Conservation (phyloP, 2,329 filamentous ascomycete species). For the Dothistroma septosporum region DNA sequence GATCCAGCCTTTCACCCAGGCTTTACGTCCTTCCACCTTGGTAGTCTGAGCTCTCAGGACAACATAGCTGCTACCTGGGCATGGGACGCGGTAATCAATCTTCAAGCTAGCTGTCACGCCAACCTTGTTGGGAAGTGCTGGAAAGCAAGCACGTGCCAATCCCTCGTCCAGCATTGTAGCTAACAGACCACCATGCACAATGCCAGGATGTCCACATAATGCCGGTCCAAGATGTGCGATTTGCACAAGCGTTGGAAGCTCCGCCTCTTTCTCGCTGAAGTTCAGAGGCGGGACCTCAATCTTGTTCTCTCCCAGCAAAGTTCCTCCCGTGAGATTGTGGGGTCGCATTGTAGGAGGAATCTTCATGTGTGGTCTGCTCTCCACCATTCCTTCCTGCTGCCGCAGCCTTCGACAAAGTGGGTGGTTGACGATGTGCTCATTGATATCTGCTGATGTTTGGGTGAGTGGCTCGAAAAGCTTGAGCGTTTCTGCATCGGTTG, state of each 20-base stretch:
- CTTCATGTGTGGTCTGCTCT: slow-evolving; percentile 82
- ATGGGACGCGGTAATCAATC: slow-evolving; percentile 76
- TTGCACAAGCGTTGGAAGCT: slow-evolving; percentile 56
- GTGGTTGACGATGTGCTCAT: slow-evolving; percentile 70
- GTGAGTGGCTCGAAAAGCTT: slow-evolving; percentile 58
- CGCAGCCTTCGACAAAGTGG: slow-evolving; percentile 69
- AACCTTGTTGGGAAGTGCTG: slow-evolving; percentile 78
- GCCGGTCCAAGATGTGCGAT: slow-evolving; percentile 74
- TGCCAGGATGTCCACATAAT: slow-evolving; percentile 83
- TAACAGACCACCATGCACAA: slow-evolving; percentile 84
- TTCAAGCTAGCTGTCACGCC: slow-evolving; percentile 82
- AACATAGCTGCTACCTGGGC: slow-evolving; percentile 68
- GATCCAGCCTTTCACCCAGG: slow-evolving; percentile 84
- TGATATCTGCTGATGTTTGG: slow-evolving; percentile 54
- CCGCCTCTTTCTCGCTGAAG: slow-evolving; percentile 62
- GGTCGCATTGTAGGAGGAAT: slow-evolving; percentile 66
- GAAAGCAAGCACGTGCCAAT: slow-evolving; percentile 81
- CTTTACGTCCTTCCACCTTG: slow-evolving; percentile 87
- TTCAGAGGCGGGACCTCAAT: slow-evolving; percentile 77
- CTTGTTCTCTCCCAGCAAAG: slow-evolving; percentile 68
- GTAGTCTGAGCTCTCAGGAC: slow-evolving; percentile 75
- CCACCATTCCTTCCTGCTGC: slow-evolving; percentile 60
- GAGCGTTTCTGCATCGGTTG: slow-evolving; percentile 70
- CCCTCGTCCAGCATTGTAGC: slow-evolving; percentile 94
- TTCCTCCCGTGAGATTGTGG: slow-evolving; percentile 78